These are phyloP conservation scores for Umbelopsis sp. DNA, from an alignment of 192 early-diverging fungal species.

Conservation along the genomic window DNA sequence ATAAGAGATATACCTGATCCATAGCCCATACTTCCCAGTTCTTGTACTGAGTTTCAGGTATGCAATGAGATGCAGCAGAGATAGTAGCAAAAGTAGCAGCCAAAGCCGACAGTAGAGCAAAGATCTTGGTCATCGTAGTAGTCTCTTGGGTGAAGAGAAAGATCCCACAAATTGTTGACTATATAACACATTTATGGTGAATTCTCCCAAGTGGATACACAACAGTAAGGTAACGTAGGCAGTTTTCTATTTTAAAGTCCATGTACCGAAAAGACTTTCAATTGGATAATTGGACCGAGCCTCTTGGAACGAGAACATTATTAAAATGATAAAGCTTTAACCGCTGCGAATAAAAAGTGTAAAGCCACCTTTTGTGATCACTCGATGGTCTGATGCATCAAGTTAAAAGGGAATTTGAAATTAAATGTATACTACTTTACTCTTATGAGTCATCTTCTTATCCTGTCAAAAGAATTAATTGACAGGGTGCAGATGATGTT, in stretches of 20 bases:
- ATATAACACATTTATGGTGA: neutral
- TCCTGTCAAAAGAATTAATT: neutral
- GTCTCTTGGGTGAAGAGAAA: neutral
- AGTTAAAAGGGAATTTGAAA: neutral
- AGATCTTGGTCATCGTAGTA: neutral
- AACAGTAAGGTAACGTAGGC: neutral
- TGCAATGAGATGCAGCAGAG: neutral
- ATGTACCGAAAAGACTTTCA: neutral
- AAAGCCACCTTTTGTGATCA: neutral
- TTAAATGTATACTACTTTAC: neutral
- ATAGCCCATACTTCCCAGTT: slow-evolving; percentile 1
- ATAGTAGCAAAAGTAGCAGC: neutral
- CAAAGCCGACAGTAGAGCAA: neutral
- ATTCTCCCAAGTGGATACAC: neutral
- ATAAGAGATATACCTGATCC: neutral
- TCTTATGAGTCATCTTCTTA: neutral
- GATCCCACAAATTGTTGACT: neutral
- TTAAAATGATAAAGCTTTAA: neutral
- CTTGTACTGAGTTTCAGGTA: neutral
- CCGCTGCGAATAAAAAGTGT: neutral
- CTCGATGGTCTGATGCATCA: neutral
- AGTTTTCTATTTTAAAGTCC: neutral
- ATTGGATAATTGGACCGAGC: neutral
- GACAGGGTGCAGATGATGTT: neutral
- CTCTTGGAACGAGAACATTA: neutral